Base-by-base conservation (phyloP, 108 stramenopile species). In the Mediolabrus comicus region DNA sequence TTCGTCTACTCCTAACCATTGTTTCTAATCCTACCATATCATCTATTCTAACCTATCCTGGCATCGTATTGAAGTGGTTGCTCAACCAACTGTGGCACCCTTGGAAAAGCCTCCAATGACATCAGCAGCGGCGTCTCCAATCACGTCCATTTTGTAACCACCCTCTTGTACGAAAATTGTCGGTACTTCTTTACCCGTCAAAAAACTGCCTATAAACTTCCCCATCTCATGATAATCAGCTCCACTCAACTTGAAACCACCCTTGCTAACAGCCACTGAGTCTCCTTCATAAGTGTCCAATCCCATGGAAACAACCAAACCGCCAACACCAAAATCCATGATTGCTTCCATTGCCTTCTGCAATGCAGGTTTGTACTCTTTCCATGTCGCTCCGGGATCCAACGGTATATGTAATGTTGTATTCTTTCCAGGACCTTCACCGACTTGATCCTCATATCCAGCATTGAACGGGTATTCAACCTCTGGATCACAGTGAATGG, bases 381-480 rank as follows among this genome's bases (percentile, higher is more conserved):
- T 57, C 92, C 92, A 93, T 10, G 75, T 63, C 3, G 89, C 78
- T 39, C 84, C 78, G 13, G 87, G 87, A 8, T 76, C 62, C 71
- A 93, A 57, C 0, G 92, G 92, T 9, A 90, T 62, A 79, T 90
- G 85, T 26, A 80, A 36, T 0, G 89, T 93, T 14, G 70, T 41
- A 0, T 86, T 86, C 28, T 64, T 36, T 3, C 83, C 88, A 2
- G 59, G 83, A 2, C 57, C 85, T 3, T 28, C 71, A n/a, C 92
- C 92, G 27, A 34, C 79, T 72, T 93, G 86, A 66, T 93, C 92
- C 14, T 69, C 79, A 74, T 83, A 93, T 22, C 92, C 92, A 28
- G 72, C 67, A 73, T 89, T 90, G 67, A 89, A 93, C 2, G 92
- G 92, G 84, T 93, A 93, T 10, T 93, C 92, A 59, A 77, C 74